Percentiles rank a stretch among this genome's conserved stretches.
Evolutionary conservation across 2,329 filamentous ascomycete species (phyloP).

Genomic region (Penicillium sp.): DNA sequence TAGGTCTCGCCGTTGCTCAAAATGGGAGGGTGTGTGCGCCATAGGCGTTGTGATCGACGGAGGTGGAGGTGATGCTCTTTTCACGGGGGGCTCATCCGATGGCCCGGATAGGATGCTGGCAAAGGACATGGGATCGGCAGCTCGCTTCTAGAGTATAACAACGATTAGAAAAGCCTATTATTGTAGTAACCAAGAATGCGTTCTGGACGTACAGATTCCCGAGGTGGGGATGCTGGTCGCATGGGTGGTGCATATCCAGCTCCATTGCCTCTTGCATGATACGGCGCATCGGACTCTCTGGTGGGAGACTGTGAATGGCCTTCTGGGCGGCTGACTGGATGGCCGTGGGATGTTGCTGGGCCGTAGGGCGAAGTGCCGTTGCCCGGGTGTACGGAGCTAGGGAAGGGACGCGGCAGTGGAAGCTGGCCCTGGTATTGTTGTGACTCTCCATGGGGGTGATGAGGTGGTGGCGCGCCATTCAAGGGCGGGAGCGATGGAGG

Average conservation of each 20-base stretch:
- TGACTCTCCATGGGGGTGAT: conserved; percentile 30
- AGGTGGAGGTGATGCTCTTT: conserved; percentile 46
- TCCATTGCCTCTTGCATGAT: conserved; percentile 29
- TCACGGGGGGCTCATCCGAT: conserved; percentile 55
- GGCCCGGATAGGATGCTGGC: conserved; percentile 86
- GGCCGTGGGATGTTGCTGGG: conserved; percentile 38
- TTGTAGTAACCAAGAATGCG: neutral
- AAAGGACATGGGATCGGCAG: conserved; percentile 88
- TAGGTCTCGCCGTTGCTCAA: conserved; percentile 17
- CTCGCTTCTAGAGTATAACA: conserved; percentile 54
- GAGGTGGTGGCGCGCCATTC: conserved; percentile 34
- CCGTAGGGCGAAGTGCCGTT: conserved; percentile 37
- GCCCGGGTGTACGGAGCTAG: conserved; percentile 32
- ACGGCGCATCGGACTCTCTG: conserved; percentile 37
- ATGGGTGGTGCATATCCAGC: conserved; percentile 30
- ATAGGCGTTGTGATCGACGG: conserved; percentile 17
- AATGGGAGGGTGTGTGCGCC: conserved; percentile 14
- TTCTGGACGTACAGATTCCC: conserved; percentile 36
- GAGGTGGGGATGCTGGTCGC: conserved; percentile 35
- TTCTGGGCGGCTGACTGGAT: conserved; percentile 36
- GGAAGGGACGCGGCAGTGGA: conserved; percentile 34
- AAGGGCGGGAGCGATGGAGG: conserved; percentile 36
- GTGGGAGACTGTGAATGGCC: conserved; percentile 41
- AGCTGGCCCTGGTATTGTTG: conserved; percentile 35
- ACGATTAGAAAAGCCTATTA: conserved; percentile 17